These are phyloP conservation scores for Dothideomycetes sp. DNA, from an alignment of 2,329 filamentous ascomycete genomes.

Conservation along the genomic window DNA sequence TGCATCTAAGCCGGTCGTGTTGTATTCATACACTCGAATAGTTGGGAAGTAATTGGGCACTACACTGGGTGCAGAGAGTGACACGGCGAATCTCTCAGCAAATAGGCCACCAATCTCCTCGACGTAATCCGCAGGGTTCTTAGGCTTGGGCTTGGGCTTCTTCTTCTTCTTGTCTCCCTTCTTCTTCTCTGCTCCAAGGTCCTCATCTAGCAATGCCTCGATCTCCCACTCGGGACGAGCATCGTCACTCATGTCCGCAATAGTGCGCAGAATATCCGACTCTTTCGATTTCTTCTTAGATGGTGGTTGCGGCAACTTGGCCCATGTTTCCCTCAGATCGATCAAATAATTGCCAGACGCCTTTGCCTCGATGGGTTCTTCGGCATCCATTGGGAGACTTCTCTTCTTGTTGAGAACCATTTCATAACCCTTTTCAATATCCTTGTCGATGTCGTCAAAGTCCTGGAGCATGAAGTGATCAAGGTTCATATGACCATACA, in stretches of 20 bases:
- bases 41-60: constrained; percentile 72
- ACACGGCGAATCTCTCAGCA: constrained; percentile 75
- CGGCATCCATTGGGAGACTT: constrained; percentile 27
- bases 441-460: constrained; percentile 60
- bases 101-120: constrained; percentile 67
- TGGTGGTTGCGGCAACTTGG: constrained; percentile 47
- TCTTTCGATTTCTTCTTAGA: constrained; percentile 17
- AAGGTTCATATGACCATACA: constrained; percentile 97
- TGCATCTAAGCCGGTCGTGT: constrained; percentile 63
- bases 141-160: constrained; percentile 42
- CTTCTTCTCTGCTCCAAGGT: constrained; percentile 15
- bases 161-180: constrained; percentile 28
- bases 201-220: constrained; percentile 13
- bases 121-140: constrained; percentile 40
- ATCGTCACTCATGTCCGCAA: constrained; percentile 7
- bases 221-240: constrained; percentile 11
- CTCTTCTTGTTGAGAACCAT: constrained; percentile 14
- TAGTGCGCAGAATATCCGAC: not conserved
- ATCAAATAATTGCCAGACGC: constrained; percentile 65
- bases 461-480: constrained; percentile 95
- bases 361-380: constrained; percentile 46
- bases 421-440: constrained; percentile 28
- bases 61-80: constrained; percentile 72
- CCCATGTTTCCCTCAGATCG: constrained; percentile 69
- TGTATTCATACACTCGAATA: constrained; percentile 86